Evolutionary conservation across 2,329 filamentous ascomycete species (phyloP).

Genomic region (Trichoderma koningiopsis): DNA sequence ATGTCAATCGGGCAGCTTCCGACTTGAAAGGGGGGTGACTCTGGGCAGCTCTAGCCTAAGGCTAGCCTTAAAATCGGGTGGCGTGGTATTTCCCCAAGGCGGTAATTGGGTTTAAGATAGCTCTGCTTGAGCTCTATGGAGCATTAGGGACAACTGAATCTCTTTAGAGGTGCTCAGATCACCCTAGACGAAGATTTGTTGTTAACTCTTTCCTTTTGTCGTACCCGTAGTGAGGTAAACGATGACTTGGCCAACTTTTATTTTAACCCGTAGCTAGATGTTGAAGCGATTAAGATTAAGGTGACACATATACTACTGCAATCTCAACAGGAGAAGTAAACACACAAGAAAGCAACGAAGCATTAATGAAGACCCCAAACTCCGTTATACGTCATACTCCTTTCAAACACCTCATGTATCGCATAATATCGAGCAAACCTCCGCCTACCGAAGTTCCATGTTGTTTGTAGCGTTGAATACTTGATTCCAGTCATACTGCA

Average conservation of each 20-base stretch:
- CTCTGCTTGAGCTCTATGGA: too few relatives aligned
- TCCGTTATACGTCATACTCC: background rate
- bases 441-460: conserved; percentile 1
- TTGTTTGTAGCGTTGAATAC: background rate
- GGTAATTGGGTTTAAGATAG: too few relatives aligned
- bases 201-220: too few relatives aligned
- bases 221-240: background rate
- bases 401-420: background rate
- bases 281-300: background rate
- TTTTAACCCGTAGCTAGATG: background rate
- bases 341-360: background rate
- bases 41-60: too few relatives aligned
- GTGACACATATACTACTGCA: background rate
- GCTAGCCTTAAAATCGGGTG: too few relatives aligned
- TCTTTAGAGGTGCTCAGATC: too few relatives aligned
- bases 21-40: too few relatives aligned
- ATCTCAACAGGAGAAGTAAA: background rate
- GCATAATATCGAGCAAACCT: background rate
- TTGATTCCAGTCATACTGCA: conserved; percentile 17
- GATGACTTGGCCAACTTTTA: background rate
- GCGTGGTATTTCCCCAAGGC: too few relatives aligned
- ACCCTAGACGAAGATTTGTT: too few relatives aligned
- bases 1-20: too few relatives aligned
- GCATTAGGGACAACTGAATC: too few relatives aligned
- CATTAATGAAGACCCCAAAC: background rate